phyloP scores from a whole-genome alignment of 108 stramenopile species.

The Parmales sp. region DNA sequence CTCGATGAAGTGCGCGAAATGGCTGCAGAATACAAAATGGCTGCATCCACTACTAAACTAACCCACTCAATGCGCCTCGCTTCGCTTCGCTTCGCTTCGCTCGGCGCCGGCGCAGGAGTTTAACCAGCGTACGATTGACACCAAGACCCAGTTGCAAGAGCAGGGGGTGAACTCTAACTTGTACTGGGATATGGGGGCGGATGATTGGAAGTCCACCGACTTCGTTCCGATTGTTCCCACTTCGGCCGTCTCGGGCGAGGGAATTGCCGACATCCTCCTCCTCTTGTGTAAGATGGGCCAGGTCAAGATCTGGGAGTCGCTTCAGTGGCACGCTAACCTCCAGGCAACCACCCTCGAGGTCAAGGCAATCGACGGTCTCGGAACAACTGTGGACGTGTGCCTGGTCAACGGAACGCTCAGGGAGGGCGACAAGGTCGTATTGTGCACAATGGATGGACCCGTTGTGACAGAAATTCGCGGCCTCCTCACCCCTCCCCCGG shows the following conservation, averaged over 20 bases:
- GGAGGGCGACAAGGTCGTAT: slow-evolving; percentile 91
- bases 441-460: slow-evolving; percentile 94
- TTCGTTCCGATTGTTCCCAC: slow-evolving; percentile 94
- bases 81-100: no score
- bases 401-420: slow-evolving; percentile 85
- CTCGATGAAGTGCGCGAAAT: no score
- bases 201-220: slow-evolving; percentile 72
- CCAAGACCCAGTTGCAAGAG: slow-evolving; percentile 76
- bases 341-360: slow-evolving; percentile 96
- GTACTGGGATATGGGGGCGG: slow-evolving; percentile 98
- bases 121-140: slow-evolving; percentile 61
- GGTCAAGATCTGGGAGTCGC: slow-evolving; percentile 52
- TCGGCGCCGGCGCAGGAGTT: no score
- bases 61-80: no score
- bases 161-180: slow-evolving; percentile 96
- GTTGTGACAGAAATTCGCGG: slow-evolving; percentile 93
- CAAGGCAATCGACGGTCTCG: slow-evolving; percentile 96
- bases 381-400: slow-evolving; percentile 95
- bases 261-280: slow-evolving; percentile 91
- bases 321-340: slow-evolving; percentile 88
- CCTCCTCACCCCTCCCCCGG: slow-evolving; percentile 92
- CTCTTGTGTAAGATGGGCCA: slow-evolving; percentile 87
- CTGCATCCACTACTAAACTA: no score
- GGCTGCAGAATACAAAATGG: no score
- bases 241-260: slow-evolving; percentile 95